Percentiles rank a stretch among this genome's conserved stretches.
These are phyloP conservation scores for Asterophora lycoperdoides DNA, from an alignment of 768 basidiomycete species.

Conservation along the genomic window DNA sequence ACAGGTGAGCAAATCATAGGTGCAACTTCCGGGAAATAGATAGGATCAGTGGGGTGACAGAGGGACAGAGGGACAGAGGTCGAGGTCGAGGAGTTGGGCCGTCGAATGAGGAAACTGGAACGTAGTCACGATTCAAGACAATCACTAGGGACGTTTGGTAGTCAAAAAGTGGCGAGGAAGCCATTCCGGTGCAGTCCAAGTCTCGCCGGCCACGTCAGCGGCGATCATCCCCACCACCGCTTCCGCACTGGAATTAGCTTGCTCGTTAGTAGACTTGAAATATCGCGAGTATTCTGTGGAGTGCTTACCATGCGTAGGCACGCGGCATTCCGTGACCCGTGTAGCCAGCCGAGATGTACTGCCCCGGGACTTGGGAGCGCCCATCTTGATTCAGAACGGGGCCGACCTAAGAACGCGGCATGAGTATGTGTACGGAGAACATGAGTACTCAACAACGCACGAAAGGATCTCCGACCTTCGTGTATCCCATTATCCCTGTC, in stretches of 20 bases:
- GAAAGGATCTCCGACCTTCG: constrained; percentile 57
- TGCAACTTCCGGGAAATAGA: too few species aligned
- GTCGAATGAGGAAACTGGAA: too few species aligned
- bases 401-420: constrained; percentile 46
- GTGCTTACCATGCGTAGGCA: constrained; percentile 60
- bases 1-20: too few species aligned
- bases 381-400: constrained; percentile 40
- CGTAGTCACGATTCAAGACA: too few species aligned
- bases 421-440: not conserved
- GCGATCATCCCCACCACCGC: constrained; percentile 55
- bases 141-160: constrained; percentile 4
- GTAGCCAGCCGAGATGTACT: constrained; percentile 71
- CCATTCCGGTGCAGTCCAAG: constrained; percentile 58
- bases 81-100: too few species aligned
- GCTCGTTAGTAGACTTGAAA: not conserved
- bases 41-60: too few species aligned
- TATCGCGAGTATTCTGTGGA: too few species aligned
- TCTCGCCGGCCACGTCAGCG: constrained; percentile 38
- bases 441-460: constrained; percentile 36
- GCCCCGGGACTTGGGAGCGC: constrained; percentile 37
- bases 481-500: constrained; percentile 85
- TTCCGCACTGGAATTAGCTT: constrained; percentile 46
- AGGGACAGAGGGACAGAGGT: too few species aligned
- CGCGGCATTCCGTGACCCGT: constrained; percentile 81
- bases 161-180: constrained; percentile 54